Conservation (phyloP, 495 filamentous ascomycete species). For the Penicillium cinerascens region DNA sequence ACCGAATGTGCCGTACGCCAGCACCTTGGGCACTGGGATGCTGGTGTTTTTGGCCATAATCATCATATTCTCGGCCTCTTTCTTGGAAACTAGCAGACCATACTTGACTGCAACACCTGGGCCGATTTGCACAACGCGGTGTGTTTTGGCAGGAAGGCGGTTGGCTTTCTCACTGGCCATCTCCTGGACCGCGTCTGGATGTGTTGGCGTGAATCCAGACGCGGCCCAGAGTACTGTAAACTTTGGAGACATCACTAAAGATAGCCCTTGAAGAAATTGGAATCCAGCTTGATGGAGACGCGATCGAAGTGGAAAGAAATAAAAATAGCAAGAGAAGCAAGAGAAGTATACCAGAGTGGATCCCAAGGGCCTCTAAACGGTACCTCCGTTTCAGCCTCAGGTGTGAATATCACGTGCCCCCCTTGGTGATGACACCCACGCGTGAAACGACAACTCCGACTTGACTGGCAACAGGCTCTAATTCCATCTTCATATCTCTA, state of each 20-base stretch:
- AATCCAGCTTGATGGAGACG: neutral
- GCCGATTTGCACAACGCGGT: conserved; percentile 6
- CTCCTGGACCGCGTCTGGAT: too few species aligned
- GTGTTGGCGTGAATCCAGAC: too few species aligned
- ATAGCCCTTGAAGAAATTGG: too few species aligned
- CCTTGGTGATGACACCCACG: neutral
- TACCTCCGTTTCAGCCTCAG: neutral
- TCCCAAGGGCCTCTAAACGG: neutral
- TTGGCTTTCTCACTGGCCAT: too few species aligned
- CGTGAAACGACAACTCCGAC: neutral
- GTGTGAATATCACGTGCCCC: neutral
- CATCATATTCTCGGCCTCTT: conserved; percentile 28
- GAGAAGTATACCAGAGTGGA: neutral
- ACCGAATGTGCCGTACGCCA: conserved; percentile 24
- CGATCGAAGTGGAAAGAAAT: neutral
- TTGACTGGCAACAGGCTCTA: neutral
- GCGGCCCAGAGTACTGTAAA: too few species aligned
- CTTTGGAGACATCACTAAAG: too few species aligned
- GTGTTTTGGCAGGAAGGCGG: too few species aligned
- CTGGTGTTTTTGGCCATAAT: conserved; percentile 24
- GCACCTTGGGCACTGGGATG: conserved; percentile 27
- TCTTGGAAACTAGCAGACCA: conserved; percentile 13
- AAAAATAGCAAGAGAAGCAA: neutral
- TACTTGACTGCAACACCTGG: conserved; percentile 23
- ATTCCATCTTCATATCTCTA: neutral